Base-by-base conservation (phyloP, 1,139 yeast genomes). In the Pichiaceae sp. region DNA sequence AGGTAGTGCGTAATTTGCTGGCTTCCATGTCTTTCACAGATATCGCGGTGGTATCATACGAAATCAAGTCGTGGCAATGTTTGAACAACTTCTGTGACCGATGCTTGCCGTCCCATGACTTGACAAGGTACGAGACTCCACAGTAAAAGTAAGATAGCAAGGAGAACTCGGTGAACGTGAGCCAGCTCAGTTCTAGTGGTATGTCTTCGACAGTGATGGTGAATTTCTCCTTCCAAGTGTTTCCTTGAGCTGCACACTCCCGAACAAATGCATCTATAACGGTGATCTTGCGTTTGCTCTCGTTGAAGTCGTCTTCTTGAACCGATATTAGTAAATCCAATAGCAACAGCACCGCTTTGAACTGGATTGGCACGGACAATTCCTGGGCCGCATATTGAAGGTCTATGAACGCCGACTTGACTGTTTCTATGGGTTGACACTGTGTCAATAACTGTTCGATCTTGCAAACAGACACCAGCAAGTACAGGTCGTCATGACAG, bases 121-220 rank as follows among this genome's bases (percentile, higher is more conserved):
- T 64, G 25, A 49, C 47, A 27, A 66, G 42, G 33, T 60, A 56
- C 16, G 58, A 48, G n/a, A 70, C 49, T 1, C 71, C 74, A 15
- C 64, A 59, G 12, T 66, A 46, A 32, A 67, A 59, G 45, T 66
- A 68, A 24, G 67, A 59, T 36, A 62, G 38, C 15, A 66, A 51
- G 3, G 61, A 57, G 46, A 67, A 68, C 40, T 70, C 74, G 30
- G 62, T 63, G 2, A 63, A 53, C 25, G 61, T 58, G 16, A 70
- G 42, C 75, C 76, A 71, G 6, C 47, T 43, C 14, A 63, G 43
- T 12, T 47, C 45, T 17, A 53, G 32, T 2, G 50, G 42, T 14
- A 25, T 5, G 15, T 51, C 31, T 0, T 30, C 33, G n/a, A 44
- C 8, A 23, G 35, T 32, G 2, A 61, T 32, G 6, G 17, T 33